These are phyloP conservation scores for Plantago lanceolata DNA, from an alignment of 305 asterid genomes.

Conservation along the genomic window DNA sequence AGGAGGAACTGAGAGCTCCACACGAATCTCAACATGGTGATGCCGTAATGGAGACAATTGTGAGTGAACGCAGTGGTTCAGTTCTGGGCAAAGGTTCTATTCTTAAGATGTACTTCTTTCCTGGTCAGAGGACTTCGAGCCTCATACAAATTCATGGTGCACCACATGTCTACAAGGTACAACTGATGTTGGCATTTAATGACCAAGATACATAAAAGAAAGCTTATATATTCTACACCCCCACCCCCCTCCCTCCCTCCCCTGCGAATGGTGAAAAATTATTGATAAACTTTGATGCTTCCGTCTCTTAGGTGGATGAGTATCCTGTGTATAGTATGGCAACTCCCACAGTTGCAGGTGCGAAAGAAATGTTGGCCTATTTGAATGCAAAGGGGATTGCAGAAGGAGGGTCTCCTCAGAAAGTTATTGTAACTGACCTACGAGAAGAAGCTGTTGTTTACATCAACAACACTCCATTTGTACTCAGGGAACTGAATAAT, in stretches of 20 bases:
- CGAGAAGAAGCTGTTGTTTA: slow-evolving; percentile 97
- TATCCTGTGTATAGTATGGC: slow-evolving; percentile 96
- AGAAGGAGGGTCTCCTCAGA: slow-evolving; percentile 49
- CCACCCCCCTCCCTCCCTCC: background rate
- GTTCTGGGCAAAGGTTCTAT: slow-evolving; percentile 96
- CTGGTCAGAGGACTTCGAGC: slow-evolving; percentile 95
- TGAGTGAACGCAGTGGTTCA: slow-evolving; percentile 92
- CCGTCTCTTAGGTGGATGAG: slow-evolving; percentile 67
- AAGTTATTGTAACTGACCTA: slow-evolving; percentile 72
- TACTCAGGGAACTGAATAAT: slow-evolving; percentile 91
- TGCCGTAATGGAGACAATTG: slow-evolving; percentile 99
- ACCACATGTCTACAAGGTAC: slow-evolving; percentile 91
- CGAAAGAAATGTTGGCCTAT: slow-evolving; percentile 81
- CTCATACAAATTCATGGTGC: slow-evolving; percentile 93
- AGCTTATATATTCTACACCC: background rate
- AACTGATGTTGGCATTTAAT: slow-evolving; percentile 6
- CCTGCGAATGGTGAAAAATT: slow-evolving; percentile 11
- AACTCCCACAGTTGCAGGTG: slow-evolving; percentile 90
- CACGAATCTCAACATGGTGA: slow-evolving; percentile 98
- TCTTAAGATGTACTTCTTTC: slow-evolving; percentile 95
- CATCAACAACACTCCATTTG: slow-evolving; percentile 85
- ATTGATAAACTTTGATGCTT: slow-evolving; percentile 27
- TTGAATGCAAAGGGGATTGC: slow-evolving; percentile 56
- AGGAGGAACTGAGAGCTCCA: slow-evolving; percentile 96
- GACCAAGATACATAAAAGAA: background rate